Percentiles rank a stretch among this genome's conserved stretches.
Evolutionary conservation across 192 early-diverging fungal species (phyloP).

Genomic region (Entomortierella beljakovae): DNA sequence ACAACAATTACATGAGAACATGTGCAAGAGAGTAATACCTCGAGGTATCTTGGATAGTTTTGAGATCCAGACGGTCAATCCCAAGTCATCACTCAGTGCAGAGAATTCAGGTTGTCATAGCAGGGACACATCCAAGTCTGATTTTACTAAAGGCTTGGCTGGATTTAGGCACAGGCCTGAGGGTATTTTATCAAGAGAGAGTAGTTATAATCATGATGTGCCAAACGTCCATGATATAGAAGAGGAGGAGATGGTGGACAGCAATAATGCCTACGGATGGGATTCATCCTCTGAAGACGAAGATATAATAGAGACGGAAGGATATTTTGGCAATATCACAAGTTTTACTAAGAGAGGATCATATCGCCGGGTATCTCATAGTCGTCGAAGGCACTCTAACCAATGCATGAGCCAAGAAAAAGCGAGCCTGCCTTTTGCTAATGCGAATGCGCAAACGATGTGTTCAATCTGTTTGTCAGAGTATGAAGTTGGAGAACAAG

Average conservation of each 20-base stretch:
- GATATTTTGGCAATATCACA: background rate
- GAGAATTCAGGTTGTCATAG: too few species aligned
- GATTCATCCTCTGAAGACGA: constrained; percentile 1
- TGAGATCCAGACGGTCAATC: constrained; percentile 26
- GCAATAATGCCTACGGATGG: too few species aligned
- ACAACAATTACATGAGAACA: background rate
- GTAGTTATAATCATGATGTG: too few species aligned
- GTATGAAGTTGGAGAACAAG: constrained; percentile 58
- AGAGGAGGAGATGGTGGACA: too few species aligned
- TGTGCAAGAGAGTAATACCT: constrained; percentile 32
- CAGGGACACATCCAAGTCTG: too few species aligned
- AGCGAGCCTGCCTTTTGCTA: constrained; percentile 35
- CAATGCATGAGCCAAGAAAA: too few species aligned
- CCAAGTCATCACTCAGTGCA: too few species aligned
- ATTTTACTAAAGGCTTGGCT: too few species aligned
- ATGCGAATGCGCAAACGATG: constrained; percentile 48
- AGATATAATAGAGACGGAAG: constrained; percentile 1
- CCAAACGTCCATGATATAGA: too few species aligned
- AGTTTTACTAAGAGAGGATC: background rate
- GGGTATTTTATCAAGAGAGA: too few species aligned
- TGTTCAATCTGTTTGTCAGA: constrained; percentile 66
- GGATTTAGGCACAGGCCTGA: too few species aligned
- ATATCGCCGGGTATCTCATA: background rate
- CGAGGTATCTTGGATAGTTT: constrained; percentile 31
- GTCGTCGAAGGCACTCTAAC: background rate